Conservation (phyloP, 352 stramenopile genomes). For the Globisporangium okanoganense region DNA sequence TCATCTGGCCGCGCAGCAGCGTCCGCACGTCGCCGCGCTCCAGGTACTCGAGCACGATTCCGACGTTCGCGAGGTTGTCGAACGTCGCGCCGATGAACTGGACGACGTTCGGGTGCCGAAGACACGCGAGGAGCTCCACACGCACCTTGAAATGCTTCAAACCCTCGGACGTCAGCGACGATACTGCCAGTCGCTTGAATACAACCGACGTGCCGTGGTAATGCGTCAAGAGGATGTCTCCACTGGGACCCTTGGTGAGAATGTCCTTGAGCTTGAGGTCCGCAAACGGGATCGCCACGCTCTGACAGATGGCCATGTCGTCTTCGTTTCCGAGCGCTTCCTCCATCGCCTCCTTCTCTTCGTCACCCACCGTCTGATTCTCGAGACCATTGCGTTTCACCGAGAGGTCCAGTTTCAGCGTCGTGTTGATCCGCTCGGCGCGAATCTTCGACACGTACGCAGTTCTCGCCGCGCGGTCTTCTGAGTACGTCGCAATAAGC, state of each 20-base stretch:
- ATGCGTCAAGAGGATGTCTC: constrained; percentile 64
- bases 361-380: constrained; percentile 52
- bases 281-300: constrained; percentile 73
- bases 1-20: constrained; percentile 55
- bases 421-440: constrained; percentile 78
- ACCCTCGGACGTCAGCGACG: constrained; percentile 50
- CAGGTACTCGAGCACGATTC: constrained; percentile 76
- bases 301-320: constrained; percentile 54
- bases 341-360: constrained; percentile 59
- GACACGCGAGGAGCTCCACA: constrained; percentile 72
- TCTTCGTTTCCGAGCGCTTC: constrained; percentile 35
- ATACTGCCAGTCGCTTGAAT: constrained; percentile 69
- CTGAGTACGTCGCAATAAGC: constrained; percentile 70
- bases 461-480: constrained; percentile 63
- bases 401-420: constrained; percentile 72
- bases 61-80: constrained; percentile 75
- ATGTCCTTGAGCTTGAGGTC: constrained; percentile 77
- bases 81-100: constrained; percentile 85
- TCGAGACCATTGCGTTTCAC: constrained; percentile 68
- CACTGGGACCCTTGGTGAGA: constrained; percentile 54
- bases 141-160: constrained; percentile 72
- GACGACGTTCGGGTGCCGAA: constrained; percentile 85
- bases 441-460: constrained; percentile 72
- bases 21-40: constrained; percentile 66
- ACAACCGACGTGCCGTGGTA: constrained; percentile 76